A percentile compares a stretch with the other conserved stretches of the same genome.
Evolutionary conservation across 345 rosid genomes (phyloP).

Genomic region (Balakata baccata): DNA sequence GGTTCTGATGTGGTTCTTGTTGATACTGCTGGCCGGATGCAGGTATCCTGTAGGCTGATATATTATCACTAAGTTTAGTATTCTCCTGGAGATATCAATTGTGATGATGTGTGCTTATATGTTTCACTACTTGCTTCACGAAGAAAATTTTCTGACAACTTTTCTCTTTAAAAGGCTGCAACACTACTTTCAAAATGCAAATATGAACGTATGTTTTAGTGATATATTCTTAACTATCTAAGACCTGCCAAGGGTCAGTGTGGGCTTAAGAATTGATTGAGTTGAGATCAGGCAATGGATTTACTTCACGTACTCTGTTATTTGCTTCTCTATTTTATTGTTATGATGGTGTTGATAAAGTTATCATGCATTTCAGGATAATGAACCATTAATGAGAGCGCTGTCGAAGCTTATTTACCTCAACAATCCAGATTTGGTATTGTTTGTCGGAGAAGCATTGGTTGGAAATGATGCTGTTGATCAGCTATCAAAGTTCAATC

Average conservation of each 20-base stretch:
- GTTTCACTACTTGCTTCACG: background rate
- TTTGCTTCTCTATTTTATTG: background rate
- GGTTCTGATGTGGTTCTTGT: slow-evolving; percentile 97
- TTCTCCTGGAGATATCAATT: background rate
- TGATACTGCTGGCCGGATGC: slow-evolving; percentile 99
- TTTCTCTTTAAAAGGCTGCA: background rate
- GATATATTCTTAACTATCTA: background rate
- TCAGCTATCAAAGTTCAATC: slow-evolving; percentile 90
- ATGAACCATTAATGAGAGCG: slow-evolving; percentile 98
- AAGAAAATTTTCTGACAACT: background rate
- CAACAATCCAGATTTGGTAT: slow-evolving; percentile 83
- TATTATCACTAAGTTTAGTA: background rate
- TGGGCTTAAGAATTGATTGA: background rate
- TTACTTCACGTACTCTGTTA: background rate
- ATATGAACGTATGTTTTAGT: background rate
- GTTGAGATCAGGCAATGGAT: background rate
- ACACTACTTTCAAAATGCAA: background rate
- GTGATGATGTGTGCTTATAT: background rate
- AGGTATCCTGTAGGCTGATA: slow-evolving; percentile 34
- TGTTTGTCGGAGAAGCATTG: slow-evolving; percentile 98
- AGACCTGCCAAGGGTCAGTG: background rate
- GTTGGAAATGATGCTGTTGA: slow-evolving; percentile 99
- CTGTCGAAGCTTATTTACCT: slow-evolving; percentile 85
- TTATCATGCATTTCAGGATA: slow-evolving; percentile 48
- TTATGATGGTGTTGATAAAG: background rate